These are phyloP conservation scores for Nitzschia sp. DNA, from an alignment of 108 stramenopile species.

Conservation along the genomic window DNA sequence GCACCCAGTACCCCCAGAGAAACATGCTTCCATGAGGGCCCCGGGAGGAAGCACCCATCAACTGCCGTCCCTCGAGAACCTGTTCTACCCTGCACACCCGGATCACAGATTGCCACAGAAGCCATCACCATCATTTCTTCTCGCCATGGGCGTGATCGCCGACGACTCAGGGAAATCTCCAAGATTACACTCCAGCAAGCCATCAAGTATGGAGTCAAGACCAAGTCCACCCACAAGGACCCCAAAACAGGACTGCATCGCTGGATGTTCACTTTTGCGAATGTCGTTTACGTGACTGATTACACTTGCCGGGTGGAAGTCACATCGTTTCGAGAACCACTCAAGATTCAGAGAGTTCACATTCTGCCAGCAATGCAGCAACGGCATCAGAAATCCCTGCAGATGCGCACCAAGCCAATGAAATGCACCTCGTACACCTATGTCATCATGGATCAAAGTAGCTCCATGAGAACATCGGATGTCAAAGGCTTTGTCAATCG, in stretches of 20 bases:
- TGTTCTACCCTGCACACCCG: no score
- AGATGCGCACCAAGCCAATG: slow-evolving; percentile 41
- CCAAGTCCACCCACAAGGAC: slow-evolving; percentile 7
- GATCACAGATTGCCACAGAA: no score
- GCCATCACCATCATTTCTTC: slow-evolving; percentile 53
- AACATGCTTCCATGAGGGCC: no score
- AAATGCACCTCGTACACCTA: slow-evolving; percentile 47
- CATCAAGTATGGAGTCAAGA: slow-evolving; percentile 51
- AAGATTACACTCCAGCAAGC: slow-evolving; percentile 42
- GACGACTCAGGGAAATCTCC: slow-evolving; percentile 45
- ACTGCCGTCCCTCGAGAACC: no score
- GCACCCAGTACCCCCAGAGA: no score
- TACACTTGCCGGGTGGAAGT: slow-evolving; percentile 33
- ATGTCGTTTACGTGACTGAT: slow-evolving; percentile 48
- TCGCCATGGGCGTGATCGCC: slow-evolving; percentile 42
- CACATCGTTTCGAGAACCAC: slow-evolving; percentile 42
- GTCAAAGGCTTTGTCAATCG: slow-evolving; percentile 47
- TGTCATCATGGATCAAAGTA: slow-evolving; percentile 56
- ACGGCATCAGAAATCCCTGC: slow-evolving; percentile 15
- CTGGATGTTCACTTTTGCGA: slow-evolving; percentile 46
- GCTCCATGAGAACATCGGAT: slow-evolving; percentile 46
- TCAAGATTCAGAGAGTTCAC: slow-evolving; percentile 38
- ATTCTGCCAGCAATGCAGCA: slow-evolving; percentile 40
- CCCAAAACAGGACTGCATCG: slow-evolving; percentile 35
- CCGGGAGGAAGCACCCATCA: no score